Base-by-base conservation (phyloP, 495 filamentous ascomycete species). In the Penicillium goetzii region DNA sequence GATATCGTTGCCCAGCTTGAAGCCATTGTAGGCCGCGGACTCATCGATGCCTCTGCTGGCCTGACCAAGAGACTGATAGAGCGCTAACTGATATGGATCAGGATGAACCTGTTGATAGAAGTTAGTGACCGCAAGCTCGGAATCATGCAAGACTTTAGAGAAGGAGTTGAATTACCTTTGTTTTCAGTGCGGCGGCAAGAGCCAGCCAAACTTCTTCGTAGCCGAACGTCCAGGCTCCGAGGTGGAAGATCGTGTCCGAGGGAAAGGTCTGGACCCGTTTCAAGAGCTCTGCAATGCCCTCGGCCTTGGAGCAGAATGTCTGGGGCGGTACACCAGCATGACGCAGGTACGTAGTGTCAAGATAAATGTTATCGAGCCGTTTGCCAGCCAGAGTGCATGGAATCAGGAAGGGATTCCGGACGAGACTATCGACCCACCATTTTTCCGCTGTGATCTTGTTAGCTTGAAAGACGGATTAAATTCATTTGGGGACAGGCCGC, bases 141-240 rank as follows among this genome's bases (percentile, higher is more conserved):
- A 47, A 12, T 23, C 1, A 23, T 45, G 19, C 8, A 7, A 45
- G 11, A 45, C 3, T 23, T 3, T 6, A 21, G 41, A 45, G 9
- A 7, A 21, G 9, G n/a, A 12, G 9, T 19, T 23, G 21, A 55
- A 62, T 21, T 77, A 90, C 91, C 75, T 84, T 86, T 2, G 86
- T 86, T 25, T 84, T 73, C 3, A 97, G 77, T 11, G 85, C 83
- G 14, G 87, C 84, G 1, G 92, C 88, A 14, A 98, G 76, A 4
- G 92, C 90, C 59, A 92, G 80, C 93, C 93, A 97, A 0, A 97
- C 92, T 59, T 97, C 91, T 72, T 97, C 92, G 54, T 92, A 91
- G 28, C 94, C 94, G 72, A 95, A 96, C 2, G 94, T 98, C 94
- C 93, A 97, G 3, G 93, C 85, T 53, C 92, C 83, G 53, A 98